Evolutionary conservation across 306 rosid genomes (phyloP).

Genomic region (Lathyrus oleraceus): DNA sequence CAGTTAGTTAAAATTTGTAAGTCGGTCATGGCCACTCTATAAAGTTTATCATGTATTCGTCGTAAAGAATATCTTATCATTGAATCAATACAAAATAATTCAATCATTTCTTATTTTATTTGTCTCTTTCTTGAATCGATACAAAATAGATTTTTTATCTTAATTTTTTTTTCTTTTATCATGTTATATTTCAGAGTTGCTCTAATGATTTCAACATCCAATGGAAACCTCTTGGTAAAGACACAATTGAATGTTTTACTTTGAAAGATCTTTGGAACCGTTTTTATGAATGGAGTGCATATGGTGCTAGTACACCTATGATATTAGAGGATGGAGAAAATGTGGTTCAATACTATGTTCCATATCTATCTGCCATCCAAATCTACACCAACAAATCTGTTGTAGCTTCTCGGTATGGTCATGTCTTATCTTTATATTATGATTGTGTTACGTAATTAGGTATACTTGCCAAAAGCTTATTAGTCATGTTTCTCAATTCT

Average conservation of each 20-base stretch:
- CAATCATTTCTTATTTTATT: no score
- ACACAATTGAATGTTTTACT: conserved; percentile 49
- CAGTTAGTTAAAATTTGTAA: no score
- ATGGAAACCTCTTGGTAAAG: conserved; percentile 65
- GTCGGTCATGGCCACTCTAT: no score
- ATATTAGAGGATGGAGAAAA: conserved; percentile 48
- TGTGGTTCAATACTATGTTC: conserved; percentile 61
- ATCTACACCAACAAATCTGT: conserved; percentile 55
- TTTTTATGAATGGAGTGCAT: conserved; percentile 85
- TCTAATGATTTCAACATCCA: conserved; percentile 49
- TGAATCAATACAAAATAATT: no score
- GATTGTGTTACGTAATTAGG: background rate
- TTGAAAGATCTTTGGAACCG: conserved; percentile 68
- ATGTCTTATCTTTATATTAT: background rate
- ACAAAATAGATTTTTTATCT: background rate
- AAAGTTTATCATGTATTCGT: no score
- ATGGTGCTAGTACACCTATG: conserved; percentile 59
- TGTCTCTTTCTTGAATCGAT: no score
- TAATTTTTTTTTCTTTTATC: conserved; percentile 11
- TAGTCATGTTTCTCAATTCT: background rate
- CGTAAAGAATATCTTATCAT: no score
- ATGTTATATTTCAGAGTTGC: conserved; percentile 48
- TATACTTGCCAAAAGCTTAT: background rate
- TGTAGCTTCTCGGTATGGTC: conserved; percentile 49
- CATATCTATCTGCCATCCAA: conserved; percentile 77